Conservation (phyloP, 2,329 filamentous ascomycete species). For the Fusarium sp. region DNA sequence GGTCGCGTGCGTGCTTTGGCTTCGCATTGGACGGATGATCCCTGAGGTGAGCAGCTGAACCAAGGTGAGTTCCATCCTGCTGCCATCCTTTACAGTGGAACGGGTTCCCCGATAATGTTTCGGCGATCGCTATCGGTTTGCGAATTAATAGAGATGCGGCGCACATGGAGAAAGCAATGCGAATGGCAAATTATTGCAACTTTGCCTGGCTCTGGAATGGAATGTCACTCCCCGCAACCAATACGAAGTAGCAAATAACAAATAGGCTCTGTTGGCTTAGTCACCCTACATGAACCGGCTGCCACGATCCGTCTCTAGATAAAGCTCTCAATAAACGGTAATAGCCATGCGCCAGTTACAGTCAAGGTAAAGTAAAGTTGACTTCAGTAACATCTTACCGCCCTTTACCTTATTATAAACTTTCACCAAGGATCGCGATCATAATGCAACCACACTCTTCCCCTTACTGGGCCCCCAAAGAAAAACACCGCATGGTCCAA, state of each 20-base stretch:
- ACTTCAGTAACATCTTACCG: background rate
- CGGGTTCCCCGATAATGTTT: conserved; percentile 1
- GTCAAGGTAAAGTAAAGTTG: background rate
- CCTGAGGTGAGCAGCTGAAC: background rate
- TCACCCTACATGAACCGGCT: background rate
- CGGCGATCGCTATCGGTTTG: background rate
- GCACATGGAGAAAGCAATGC: background rate
- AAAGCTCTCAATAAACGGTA: background rate
- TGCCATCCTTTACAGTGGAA: background rate
- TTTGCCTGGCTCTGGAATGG: background rate
- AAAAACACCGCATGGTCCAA: conserved; percentile 35
- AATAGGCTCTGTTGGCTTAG: background rate
- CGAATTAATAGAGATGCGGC: background rate
- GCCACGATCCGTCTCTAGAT: background rate
- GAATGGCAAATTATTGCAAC: background rate
- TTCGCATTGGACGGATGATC: conserved; percentile 15
- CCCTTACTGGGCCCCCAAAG: background rate
- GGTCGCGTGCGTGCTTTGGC: conserved; percentile 27
- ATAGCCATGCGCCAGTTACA: background rate
- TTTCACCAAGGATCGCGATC: background rate
- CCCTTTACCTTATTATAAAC: fast-evolving
- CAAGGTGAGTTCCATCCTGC: no score
- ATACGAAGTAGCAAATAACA: background rate
- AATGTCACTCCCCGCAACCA: conserved; percentile 1
- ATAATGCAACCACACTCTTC: background rate